Base-by-base conservation (phyloP, 2,329 filamentous ascomycete genomes). In the Dendryphion nanum region DNA sequence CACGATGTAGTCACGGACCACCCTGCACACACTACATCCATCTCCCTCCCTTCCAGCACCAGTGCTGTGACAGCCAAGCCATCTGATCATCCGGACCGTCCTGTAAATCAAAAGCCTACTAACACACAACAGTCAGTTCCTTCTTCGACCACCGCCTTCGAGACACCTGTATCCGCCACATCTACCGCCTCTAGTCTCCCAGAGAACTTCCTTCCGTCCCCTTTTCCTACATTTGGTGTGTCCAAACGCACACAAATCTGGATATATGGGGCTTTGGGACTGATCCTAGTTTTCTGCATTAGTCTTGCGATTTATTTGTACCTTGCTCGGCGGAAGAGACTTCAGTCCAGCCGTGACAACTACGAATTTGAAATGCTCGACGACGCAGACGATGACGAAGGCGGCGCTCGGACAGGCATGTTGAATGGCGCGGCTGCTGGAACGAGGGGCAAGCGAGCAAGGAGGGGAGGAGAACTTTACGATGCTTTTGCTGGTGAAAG, bases 401-500 rank as follows among this genome's bases (percentile, higher is more conserved):
- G 51, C 74, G 76, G 18, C 55, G 41, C 69, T 62, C 35, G 72
- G 72, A 62, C 77, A 70, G 68, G 68, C 42, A 50, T 65, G 52
- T 42, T 66, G 16, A 54, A 69, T 59, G 42, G 63, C 38, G 44
- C 61, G 20, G 50, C 55, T 14, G 54, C 51, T 21, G 58, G 61
- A 15, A 47, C 58, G 64, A 66, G 41, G 66, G 73, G 70, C 14
- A 71, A 73, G 40, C 74, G 78, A 48, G 52, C 76, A 67, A 63
- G 73, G 48, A 73, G 88, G 15, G 93, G 89, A 2, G 89, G 91
- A 18, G 91, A 97, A 70, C 71, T 98, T 30, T 98, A 98, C 64
- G 93, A 98, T 72, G 93, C 93, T 4, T 98, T 98, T 74, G 93
- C 93, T 0, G 90, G 88, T 13, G 91, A 89, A 36, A 91, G 91